phyloP scores from a whole-genome alignment of 495 filamentous ascomycete species.

The Podospora sp. region DNA sequence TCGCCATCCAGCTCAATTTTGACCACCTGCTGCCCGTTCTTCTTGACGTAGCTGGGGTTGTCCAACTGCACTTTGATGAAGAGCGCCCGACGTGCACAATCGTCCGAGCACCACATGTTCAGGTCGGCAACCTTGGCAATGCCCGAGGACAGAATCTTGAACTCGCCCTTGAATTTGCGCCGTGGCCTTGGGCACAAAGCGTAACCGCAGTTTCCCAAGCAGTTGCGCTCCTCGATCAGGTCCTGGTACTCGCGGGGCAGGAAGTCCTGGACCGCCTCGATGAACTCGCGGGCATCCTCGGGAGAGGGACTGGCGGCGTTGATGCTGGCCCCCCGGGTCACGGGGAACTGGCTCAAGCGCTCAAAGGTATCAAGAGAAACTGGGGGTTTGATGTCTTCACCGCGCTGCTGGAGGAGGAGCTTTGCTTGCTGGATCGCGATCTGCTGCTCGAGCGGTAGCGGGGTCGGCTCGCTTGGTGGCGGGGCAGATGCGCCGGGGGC shows the following conservation, averaged over 20 bases:
- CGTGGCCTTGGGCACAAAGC: constrained; percentile 60
- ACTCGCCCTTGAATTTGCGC: constrained; percentile 23
- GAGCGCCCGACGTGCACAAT: constrained; percentile 75
- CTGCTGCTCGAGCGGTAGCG: constrained; percentile 53
- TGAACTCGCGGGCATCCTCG: constrained; percentile 60
- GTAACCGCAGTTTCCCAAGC: constrained; percentile 79
- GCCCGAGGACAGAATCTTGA: constrained; percentile 21
- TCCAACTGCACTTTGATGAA: constrained; percentile 85
- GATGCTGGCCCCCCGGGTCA: constrained; percentile 53
- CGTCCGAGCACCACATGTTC: constrained; percentile 85
- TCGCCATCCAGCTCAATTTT: constrained; percentile 46
- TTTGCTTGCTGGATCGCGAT: constrained; percentile 79
- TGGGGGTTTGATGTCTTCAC: constrained; percentile 67
- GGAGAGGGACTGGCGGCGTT: constrained; percentile 61
- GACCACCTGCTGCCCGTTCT: constrained; percentile 36
- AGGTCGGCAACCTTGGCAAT: constrained; percentile 63
- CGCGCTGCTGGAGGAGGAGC: constrained; percentile 64
- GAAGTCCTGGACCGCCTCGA: constrained; percentile 65
- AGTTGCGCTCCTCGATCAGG: constrained; percentile 83
- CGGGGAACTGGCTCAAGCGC: constrained; percentile 65
- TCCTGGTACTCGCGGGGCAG: constrained; percentile 85
- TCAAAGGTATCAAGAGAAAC: constrained; percentile 61
- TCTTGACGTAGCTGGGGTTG: constrained; percentile 32
- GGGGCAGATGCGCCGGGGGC: constrained; percentile 31
- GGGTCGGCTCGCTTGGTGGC: constrained; percentile 24